These are phyloP conservation scores for Boechera divaricarpa DNA, from an alignment of 345 rosid genomes.

Conservation along the genomic window DNA sequence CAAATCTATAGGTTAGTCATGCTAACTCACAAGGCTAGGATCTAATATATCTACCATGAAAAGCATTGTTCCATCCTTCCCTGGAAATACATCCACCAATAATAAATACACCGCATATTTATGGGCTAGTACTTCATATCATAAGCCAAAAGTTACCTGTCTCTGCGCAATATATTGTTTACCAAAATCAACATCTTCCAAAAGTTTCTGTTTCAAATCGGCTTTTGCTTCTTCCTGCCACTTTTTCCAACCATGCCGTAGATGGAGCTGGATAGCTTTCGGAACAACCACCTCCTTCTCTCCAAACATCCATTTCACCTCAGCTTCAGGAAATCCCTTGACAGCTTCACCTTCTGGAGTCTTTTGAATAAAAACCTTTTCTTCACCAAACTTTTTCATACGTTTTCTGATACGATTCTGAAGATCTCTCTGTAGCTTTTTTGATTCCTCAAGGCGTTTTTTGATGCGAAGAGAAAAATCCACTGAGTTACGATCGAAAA, in stretches of 20 bases:
- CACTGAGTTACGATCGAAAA: constrained; percentile 59
- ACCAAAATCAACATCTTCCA: constrained; percentile 84
- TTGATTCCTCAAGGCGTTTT: constrained; percentile 72
- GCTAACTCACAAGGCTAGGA: not conserved
- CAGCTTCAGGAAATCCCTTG: constrained; percentile 89
- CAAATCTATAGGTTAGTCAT: constrained; percentile 13
- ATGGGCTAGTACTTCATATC: constrained; percentile 11
- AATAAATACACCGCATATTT: not conserved
- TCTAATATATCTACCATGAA: constrained; percentile 17
- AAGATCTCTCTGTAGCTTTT: constrained; percentile 70
- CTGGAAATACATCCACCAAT: constrained; percentile 15
- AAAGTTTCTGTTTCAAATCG: constrained; percentile 67
- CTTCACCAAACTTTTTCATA: constrained; percentile 78
- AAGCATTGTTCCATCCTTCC: not conserved
- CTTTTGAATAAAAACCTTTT: constrained; percentile 66
- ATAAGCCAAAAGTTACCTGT: constrained; percentile 61
- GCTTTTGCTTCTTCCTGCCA: constrained; percentile 95
- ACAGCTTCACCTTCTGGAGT: constrained; percentile 77
- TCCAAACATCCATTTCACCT: constrained; percentile 95
- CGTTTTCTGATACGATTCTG: constrained; percentile 68
- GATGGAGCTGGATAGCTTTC: constrained; percentile 71
- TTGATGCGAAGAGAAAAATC: constrained; percentile 68
- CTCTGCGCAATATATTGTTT: constrained; percentile 70
- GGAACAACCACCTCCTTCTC: constrained; percentile 87
- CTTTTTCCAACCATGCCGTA: constrained; percentile 92